These are phyloP conservation scores for Rhodotorula kratochvilovae DNA, from an alignment of 768 basidiomycete genomes.

Conservation along the genomic window DNA sequence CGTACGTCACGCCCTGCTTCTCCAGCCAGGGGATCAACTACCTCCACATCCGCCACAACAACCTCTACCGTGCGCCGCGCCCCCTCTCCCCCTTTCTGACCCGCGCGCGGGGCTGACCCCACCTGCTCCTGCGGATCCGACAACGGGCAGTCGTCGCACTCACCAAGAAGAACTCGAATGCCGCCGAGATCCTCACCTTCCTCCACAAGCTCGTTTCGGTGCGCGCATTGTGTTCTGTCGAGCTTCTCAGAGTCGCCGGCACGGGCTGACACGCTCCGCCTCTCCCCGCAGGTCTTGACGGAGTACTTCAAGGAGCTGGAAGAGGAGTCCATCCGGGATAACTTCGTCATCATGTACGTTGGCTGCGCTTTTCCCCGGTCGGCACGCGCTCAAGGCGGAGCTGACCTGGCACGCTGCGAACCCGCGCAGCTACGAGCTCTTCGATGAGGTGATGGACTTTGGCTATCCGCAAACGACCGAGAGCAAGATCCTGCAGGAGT, in stretches of 20 bases:
- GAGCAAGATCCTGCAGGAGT: slow-evolving; percentile 98
- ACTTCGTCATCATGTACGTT: slow-evolving; percentile 83
- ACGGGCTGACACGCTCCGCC: too few relatives aligned
- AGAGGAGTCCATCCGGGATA: slow-evolving; percentile 97
- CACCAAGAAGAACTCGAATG: slow-evolving; percentile 92
- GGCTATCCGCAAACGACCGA: slow-evolving; percentile 98
- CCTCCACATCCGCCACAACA: slow-evolving; percentile 97
- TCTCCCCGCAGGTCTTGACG: slow-evolving; percentile 64
- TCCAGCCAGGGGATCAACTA: slow-evolving; percentile 93
- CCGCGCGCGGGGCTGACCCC: neutral
- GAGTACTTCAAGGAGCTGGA: slow-evolving; percentile 99
- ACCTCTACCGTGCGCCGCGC: slow-evolving; percentile 73
- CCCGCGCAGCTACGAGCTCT: slow-evolving; percentile 65
- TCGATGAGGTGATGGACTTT: slow-evolving; percentile 99
- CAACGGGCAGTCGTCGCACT: slow-evolving; percentile 74
- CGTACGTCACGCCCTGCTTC: slow-evolving; percentile 94
- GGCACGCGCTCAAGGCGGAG: neutral
- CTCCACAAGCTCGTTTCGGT: slow-evolving; percentile 71
- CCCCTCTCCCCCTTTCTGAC: slow-evolving; percentile 23
- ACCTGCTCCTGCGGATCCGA: too few relatives aligned
- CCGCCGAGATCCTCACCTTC: slow-evolving; percentile 92
- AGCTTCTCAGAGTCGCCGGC: neutral
- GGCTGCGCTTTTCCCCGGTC: neutral
- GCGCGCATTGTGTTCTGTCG: too few relatives aligned
- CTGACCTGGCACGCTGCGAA: neutral